Evolutionary conservation across 2,329 filamentous ascomycete species (phyloP).

Genomic region (Sporothrix luriei): DNA sequence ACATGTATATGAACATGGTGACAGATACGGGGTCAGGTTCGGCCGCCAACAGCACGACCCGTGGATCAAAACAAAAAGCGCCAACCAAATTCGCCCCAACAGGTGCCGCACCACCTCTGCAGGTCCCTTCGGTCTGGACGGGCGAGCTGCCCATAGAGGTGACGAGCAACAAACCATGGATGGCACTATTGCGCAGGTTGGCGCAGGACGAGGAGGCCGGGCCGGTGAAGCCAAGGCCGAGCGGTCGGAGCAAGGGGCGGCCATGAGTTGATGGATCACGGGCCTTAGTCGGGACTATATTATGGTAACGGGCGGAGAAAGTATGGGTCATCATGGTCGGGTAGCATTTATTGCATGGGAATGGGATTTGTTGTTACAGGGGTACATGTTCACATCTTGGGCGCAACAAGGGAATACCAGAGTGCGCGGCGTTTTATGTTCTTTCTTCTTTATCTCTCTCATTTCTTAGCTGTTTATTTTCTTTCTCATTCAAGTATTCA

Average conservation of each 20-base stretch:
- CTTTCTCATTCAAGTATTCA: too few species aligned
- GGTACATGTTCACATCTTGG: background rate
- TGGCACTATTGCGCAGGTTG: slow-evolving; percentile 25
- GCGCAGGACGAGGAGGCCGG: slow-evolving; percentile 26
- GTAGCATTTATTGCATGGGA: background rate
- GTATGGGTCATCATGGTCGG: background rate
- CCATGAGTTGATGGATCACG: background rate
- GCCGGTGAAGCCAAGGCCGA: background rate
- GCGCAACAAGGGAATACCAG: slow-evolving; percentile 1
- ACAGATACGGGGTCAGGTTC: background rate
- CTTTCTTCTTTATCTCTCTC: background rate
- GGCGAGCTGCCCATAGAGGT: slow-evolving; percentile 30
- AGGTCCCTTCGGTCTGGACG: slow-evolving; percentile 36
- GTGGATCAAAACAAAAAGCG: background rate
- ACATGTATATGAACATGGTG: background rate
- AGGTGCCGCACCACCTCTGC: background rate
- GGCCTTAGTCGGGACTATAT: background rate
- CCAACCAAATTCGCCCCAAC: background rate
- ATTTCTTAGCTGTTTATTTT: background rate
- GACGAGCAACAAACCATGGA: slow-evolving; percentile 27
- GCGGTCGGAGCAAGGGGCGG: slow-evolving; percentile 7
- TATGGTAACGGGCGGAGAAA: background rate
- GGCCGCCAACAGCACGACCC: background rate
- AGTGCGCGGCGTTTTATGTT: background rate
- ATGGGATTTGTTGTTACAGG: background rate